These are phyloP conservation scores for Trichophyton simii DNA, from an alignment of 2,329 filamentous ascomycete genomes.

Conservation along the genomic window DNA sequence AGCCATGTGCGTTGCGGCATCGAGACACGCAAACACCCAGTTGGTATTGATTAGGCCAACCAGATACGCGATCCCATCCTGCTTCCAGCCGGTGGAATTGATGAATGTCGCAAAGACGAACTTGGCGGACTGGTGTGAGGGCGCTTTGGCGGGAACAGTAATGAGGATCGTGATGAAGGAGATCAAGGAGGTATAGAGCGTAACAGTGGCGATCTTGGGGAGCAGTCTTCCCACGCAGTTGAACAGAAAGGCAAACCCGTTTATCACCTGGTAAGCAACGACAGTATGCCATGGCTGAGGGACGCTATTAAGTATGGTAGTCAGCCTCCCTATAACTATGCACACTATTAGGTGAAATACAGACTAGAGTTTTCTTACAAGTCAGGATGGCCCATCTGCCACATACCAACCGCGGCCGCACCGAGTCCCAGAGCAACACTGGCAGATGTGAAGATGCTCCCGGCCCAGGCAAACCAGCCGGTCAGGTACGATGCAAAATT, in stretches of 20 bases:
- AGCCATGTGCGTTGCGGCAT: conserved; percentile 40
- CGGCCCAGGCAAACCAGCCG: conserved; percentile 44
- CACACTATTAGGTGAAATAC: no score
- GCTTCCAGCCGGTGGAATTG: conserved; percentile 39
- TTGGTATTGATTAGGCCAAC: conserved; percentile 41
- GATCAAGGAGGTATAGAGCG: conserved; percentile 36
- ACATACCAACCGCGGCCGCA: conserved; percentile 40
- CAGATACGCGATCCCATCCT: conserved; percentile 39
- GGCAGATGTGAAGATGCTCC: conserved; percentile 42
- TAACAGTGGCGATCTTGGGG: conserved; percentile 30
- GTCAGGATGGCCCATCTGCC: conserved; percentile 40
- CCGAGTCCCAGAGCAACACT: conserved; percentile 40
- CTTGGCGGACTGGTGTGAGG: conserved; percentile 32
- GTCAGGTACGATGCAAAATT: conserved; percentile 37
- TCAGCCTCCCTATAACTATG: no score
- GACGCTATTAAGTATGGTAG: conserved; percentile 14
- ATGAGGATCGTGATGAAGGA: conserved; percentile 40
- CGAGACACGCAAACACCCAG: conserved; percentile 40
- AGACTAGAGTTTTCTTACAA: conserved; percentile 31
- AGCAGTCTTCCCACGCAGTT: conserved; percentile 33
- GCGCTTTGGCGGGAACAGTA: conserved; percentile 34
- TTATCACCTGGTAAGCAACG: conserved; percentile 37
- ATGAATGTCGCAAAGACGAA: conserved; percentile 43
- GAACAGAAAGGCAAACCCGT: conserved; percentile 39
- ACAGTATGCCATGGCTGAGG: conserved; percentile 27